Conservation (phyloP, 306 rosid genomes). For the Comarum palustre region DNA sequence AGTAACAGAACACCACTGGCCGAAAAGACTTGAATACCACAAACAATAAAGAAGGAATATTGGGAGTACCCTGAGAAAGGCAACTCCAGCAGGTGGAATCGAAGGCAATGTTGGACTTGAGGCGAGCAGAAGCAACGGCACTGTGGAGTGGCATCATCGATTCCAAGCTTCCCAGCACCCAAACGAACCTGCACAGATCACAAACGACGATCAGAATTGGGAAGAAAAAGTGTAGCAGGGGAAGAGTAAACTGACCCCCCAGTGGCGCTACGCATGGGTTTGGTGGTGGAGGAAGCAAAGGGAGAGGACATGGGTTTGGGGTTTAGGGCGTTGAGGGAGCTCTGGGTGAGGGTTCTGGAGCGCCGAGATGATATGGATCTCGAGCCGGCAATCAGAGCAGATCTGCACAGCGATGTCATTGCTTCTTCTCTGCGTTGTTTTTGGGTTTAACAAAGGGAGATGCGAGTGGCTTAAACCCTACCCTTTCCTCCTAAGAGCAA, state of each 20-base stretch:
- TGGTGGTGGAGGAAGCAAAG: slow-evolving; percentile 43
- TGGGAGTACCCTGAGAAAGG: slow-evolving; percentile 70
- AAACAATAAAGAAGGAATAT: background rate
- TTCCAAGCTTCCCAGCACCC: slow-evolving; percentile 60
- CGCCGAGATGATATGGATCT: slow-evolving; percentile 43
- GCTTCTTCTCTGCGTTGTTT: background rate
- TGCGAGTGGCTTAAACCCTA: too few species aligned
- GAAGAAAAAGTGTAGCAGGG: background rate
- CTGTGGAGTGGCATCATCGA: slow-evolving; percentile 88
- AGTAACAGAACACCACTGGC: background rate
- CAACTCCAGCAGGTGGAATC: slow-evolving; percentile 76
- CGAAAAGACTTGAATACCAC: background rate
- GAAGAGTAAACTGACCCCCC: slow-evolving; percentile 35
- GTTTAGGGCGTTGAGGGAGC: slow-evolving; percentile 37
- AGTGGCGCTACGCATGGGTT: slow-evolving; percentile 40
- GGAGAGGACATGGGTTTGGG: slow-evolving; percentile 28
- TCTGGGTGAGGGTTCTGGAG: slow-evolving; percentile 40
- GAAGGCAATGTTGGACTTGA: slow-evolving; percentile 69
- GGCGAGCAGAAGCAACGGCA: slow-evolving; percentile 78
- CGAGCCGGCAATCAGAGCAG: slow-evolving; percentile 53
- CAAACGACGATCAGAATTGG: background rate
- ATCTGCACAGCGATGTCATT: slow-evolving; percentile 67
- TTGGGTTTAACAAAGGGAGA: too few species aligned
- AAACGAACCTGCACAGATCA: slow-evolving; percentile 45
- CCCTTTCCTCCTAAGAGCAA: too few species aligned